Conservation (phyloP, 2,329 filamentous ascomycete genomes). For the Ophiostoma fasciatum region DNA sequence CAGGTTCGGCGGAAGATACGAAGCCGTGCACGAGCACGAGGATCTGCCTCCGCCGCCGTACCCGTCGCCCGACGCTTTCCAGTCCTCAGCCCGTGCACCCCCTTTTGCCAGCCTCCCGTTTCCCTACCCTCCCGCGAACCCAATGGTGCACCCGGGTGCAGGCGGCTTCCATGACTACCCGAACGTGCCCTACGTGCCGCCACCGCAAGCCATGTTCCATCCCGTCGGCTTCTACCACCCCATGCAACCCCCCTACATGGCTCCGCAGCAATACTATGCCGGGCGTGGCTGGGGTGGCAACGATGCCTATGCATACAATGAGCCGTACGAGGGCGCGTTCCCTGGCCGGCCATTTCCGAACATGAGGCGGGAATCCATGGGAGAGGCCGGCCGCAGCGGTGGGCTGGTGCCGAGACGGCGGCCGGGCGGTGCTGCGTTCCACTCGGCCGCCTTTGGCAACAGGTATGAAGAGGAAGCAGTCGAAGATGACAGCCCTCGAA, state of each 20-base stretch:
- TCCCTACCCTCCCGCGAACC: background rate
- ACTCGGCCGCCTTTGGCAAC: background rate
- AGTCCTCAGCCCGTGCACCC: constrained; percentile 1
- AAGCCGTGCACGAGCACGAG: constrained; percentile 1
- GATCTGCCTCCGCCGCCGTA: constrained; percentile 7
- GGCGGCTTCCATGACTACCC: constrained; percentile 1
- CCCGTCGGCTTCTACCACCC: constrained; percentile 6
- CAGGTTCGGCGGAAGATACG: background rate
- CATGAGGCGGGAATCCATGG: background rate
- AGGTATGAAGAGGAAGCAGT: background rate
- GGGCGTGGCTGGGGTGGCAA: background rate
- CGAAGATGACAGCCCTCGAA: background rate
- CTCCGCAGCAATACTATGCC: background rate
- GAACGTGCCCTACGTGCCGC: constrained; percentile 4
- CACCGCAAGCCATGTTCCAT: constrained; percentile 2
- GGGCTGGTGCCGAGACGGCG: background rate
- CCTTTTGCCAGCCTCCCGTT: constrained; percentile 1
- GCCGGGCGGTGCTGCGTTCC: background rate
- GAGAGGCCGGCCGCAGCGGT: background rate
- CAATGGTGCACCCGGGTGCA: background rate
- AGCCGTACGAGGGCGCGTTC: background rate
- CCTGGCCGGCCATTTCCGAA: background rate
- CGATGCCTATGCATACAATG: background rate
- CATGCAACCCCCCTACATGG: constrained; percentile 1
- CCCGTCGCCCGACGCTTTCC: constrained; percentile 1